Evolutionary conservation across 768 basidiomycete species (phyloP).

Genomic region (Arthromyces matolae): DNA sequence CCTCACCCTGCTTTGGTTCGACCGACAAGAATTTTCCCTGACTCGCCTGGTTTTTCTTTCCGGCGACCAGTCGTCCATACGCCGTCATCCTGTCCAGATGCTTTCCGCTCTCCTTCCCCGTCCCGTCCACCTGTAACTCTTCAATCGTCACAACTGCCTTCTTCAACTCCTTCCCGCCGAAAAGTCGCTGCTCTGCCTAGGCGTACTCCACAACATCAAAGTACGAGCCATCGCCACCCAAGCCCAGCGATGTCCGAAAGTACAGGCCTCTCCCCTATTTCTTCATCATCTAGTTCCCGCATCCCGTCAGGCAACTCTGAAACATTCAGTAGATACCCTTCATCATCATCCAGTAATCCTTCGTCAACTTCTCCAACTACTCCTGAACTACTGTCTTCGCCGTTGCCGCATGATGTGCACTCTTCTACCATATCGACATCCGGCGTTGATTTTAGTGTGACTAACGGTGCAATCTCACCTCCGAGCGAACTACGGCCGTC

Average conservation of each 20-base stretch:
- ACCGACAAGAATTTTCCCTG: background rate
- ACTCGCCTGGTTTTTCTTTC: too few relatives aligned
- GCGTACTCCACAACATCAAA: slow-evolving; percentile 19
- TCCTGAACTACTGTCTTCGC: slow-evolving; percentile 1
- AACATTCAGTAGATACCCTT: slow-evolving; percentile 8
- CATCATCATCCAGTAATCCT: slow-evolving; percentile 14
- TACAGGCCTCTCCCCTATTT: too few relatives aligned
- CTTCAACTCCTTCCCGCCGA: background rate
- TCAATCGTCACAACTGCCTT: background rate
- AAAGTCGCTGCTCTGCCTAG: slow-evolving; percentile 24
- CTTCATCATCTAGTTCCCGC: slow-evolving; percentile 11
- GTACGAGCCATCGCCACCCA: slow-evolving; percentile 10
- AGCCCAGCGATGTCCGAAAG: too few relatives aligned
- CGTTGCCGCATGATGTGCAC: slow-evolving; percentile 2
- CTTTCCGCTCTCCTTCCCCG: slow-evolving; percentile 7
- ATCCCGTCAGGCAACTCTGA: slow-evolving; percentile 8
- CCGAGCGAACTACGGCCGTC: too few relatives aligned
- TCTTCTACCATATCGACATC: slow-evolving; percentile 1
- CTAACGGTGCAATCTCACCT: too few relatives aligned
- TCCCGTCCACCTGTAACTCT: background rate
- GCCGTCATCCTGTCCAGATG: slow-evolving; percentile 1
- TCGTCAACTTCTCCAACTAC: slow-evolving; percentile 14
- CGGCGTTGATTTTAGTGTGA: slow-evolving; percentile 9
- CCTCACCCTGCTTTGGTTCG: slow-evolving; percentile 26
- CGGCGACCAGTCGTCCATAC: background rate